Evolutionary conservation across 2,329 filamentous ascomycete species (phyloP).

Genomic region (Didymella arachidicola): DNA sequence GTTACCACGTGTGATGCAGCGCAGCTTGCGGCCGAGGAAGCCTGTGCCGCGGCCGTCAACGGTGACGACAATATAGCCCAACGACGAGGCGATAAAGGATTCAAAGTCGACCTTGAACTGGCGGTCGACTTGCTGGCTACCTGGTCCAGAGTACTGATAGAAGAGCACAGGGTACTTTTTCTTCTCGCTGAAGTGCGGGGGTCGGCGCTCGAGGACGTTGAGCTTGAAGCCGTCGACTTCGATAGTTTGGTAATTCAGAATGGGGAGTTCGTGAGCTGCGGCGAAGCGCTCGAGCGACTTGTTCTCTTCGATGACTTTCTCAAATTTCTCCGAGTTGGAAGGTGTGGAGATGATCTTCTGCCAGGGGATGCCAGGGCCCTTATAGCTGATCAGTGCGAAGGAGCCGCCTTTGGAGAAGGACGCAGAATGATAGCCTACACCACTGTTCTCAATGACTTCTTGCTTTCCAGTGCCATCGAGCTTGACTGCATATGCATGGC

Average conservation of each 20-base stretch:
- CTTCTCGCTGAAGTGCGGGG: constrained; percentile 83
- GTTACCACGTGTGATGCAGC: constrained; percentile 82
- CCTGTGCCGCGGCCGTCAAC: constrained; percentile 94
- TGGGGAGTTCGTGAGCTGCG: constrained; percentile 79
- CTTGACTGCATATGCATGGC: constrained; percentile 89
- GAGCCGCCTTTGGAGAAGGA: constrained; percentile 85
- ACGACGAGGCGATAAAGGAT: constrained; percentile 80
- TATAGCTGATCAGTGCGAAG: constrained; percentile 84
- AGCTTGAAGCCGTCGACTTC: constrained; percentile 80
- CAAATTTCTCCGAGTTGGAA: constrained; percentile 68
- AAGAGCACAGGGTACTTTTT: constrained; percentile 95
- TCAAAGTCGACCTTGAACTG: constrained; percentile 88
- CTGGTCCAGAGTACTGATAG: constrained; percentile 91
- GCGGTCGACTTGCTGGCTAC: constrained; percentile 87
- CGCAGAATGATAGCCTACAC: constrained; percentile 79
- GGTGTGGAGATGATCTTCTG: constrained; percentile 90
- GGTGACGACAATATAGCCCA: constrained; percentile 94
- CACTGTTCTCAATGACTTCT: constrained; percentile 75
- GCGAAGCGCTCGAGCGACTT: constrained; percentile 71
- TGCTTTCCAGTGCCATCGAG: constrained; percentile 78
- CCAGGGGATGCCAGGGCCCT: constrained; percentile 85
- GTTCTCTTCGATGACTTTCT: constrained; percentile 82
- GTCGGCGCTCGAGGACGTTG: constrained; percentile 82
- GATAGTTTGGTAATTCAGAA: constrained; percentile 82
- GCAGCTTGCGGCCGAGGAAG: constrained; percentile 82